Base-by-base conservation (phyloP, 805 yeast genomes). In the Priceomyces medius region DNA sequence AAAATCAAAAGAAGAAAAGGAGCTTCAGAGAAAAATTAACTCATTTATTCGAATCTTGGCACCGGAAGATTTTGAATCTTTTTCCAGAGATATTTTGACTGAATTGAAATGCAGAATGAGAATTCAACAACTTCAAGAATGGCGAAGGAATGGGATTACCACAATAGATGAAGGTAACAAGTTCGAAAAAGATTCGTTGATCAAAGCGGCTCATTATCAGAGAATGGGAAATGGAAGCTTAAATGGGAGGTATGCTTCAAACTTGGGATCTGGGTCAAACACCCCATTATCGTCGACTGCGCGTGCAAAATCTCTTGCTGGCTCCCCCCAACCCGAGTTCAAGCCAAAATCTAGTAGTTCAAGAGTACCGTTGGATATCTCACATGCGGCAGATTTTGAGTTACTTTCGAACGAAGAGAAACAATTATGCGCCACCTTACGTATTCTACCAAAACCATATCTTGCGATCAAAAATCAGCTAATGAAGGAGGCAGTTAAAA, bases 381-480 rank as follows among this genome's bases (percentile, higher is more conserved):
- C 82, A 35, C 85, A 81, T 49, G 83, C 96, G 0, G 78, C 89
- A 1, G 98, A 93, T 58, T 86, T 77, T 45, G 89, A 87, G 31
- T 64, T 93, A 42, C 68, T 93, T 37, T 84, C 95, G 1, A 78
- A 81, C n/a, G 96, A 88, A 42, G 99, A 93, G 59, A 91, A 85
- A 59, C 80, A 79, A 41, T 65, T 93, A 35, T 95, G 99, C 65
- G 74, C 90, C 3, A 85, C 81, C 37, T 71, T 95, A 46, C 79
- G 95, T 47, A 83, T 95, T 8, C 65, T 85, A 42, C 99, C 99
- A 12, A 91, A 93, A 60, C 95, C 98, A 3, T 93, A 91, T 56
- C 68, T 93, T 46, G 96, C 95, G 2, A 87, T 93, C 48, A 93
- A 93, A 58, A 96, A 88, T 59, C 80, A 88, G 3, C 63, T 93